These are phyloP conservation scores for Nannochloris sp. DNA, from an alignment of 139 green algal species.

Conservation along the genomic window DNA sequence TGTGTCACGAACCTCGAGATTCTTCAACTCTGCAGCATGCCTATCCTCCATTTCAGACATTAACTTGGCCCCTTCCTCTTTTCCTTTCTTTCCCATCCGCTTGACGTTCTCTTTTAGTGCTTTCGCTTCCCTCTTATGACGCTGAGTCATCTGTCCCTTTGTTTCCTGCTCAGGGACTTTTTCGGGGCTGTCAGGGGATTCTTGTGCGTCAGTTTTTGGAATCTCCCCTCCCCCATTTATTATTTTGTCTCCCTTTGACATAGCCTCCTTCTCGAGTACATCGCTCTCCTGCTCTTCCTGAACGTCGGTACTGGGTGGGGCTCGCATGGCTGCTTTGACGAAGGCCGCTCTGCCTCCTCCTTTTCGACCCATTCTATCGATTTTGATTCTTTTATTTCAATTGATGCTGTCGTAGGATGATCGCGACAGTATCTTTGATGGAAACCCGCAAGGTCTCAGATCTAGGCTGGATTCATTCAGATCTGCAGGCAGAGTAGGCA, in stretches of 20 bases:
- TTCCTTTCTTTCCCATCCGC: constrained; percentile 65
- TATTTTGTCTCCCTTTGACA: neutral
- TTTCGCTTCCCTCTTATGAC: constrained; percentile 67
- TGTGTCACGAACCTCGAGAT: constrained; percentile 31
- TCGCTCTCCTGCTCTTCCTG: neutral
- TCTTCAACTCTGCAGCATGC: constrained; percentile 52
- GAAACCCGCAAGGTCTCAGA: neutral
- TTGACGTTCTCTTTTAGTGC: constrained; percentile 62
- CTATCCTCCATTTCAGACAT: constrained; percentile 42
- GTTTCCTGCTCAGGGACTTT: constrained; percentile 32
- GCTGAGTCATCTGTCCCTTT: constrained; percentile 56
- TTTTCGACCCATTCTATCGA: constrained; percentile 34
- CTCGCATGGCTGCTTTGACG: constrained; percentile 20
- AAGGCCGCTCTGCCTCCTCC: constrained; percentile 34
- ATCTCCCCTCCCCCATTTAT: neutral
- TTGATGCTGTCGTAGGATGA: too few species aligned
- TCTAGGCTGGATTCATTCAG: neutral
- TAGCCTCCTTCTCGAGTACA: neutral
- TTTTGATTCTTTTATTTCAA: constrained; percentile 4
- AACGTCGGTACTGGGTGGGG: neutral
- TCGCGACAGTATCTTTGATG: too few species aligned
- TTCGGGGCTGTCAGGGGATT: constrained; percentile 9
- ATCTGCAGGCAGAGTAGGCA: too few species aligned
- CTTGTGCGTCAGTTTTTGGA: neutral
- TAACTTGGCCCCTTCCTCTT: constrained; percentile 44